Evolutionary conservation across 2,329 filamentous ascomycete species (phyloP), one percentile per base, ranked within the genome.

Genomic region (Colletotrichum neosansevieriae): DNA sequence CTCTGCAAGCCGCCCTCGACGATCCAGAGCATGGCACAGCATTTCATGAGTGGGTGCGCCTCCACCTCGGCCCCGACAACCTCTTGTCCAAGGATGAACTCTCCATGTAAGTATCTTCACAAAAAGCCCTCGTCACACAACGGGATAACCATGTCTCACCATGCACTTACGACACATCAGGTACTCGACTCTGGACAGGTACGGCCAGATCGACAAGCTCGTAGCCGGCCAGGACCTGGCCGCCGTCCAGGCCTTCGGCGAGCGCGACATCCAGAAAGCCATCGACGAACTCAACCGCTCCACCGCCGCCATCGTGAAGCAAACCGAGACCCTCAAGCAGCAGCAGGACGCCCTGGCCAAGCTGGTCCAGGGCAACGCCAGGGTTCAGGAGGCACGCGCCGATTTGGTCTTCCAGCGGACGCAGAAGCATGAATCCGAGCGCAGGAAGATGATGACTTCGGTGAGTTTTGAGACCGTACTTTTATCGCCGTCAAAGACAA

Each of bases 251-350:
- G 83, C 86, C 5, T 77, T 91, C 51, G 79, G 82, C 13, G 89
- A 92, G 65, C 80, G 85, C 29, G 89, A 92, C 58, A 80, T 93
- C 63, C 82, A 82, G 60, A 77, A 81, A 45, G 91, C 91, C 15
- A 88, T 92, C 57, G 83, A 86, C 3, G 86, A 91, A 60, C 81
- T 94, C n/a, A 84, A 87, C 67, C 82, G 82, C 42, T 92, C 91
- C 1, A 92, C 91, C 0, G 84, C 84, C 17, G 85, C 84, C 17
- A 91, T 93, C 32, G 83, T 86, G 70, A 86, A 86, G 76, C 91
- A 93, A 74, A 89, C 85, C 32, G 86, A 89, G 74, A 81, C 85
- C 0, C 76, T 93, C 17, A 84, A 85, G 63, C 82, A 85, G 58
- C 91, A 93, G 76, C 87, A 88, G 68, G 85, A 87, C 72, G 89